Percentiles rank a stretch among this genome's conserved stretches.
phyloP scores from a whole-genome alignment of 75 land plant species.

The Picea sitchensis region DNA sequence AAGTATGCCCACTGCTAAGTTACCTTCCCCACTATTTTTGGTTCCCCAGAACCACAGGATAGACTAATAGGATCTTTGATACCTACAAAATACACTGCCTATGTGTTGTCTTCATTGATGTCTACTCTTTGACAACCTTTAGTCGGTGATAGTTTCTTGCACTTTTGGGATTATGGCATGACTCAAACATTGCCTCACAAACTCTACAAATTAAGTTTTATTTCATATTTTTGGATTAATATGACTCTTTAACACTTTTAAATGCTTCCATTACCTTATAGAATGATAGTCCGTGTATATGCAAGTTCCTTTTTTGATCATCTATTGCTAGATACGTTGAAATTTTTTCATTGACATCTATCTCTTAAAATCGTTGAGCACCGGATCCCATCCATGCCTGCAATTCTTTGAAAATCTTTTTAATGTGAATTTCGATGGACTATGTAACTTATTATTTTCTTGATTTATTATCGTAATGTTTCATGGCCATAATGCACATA shows the following conservation, averaged over 20 bases:
- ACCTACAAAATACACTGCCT: not conserved
- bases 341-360: not conserved
- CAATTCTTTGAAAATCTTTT: too few species aligned
- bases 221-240: too few species aligned
- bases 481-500: too few species aligned
- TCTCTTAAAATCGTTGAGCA: not conserved
- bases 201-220: not conserved
- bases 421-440: too few species aligned
- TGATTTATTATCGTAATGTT: too few species aligned
- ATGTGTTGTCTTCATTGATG: constrained; percentile 3
- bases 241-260: too few species aligned
- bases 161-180: constrained; percentile 1
- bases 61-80: not conserved
- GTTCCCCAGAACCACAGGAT: not conserved
- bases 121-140: not conserved
- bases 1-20: not conserved
- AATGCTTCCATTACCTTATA: too few species aligned
- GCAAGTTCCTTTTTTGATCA: too few species aligned
- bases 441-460: too few species aligned
- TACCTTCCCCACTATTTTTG: not conserved
- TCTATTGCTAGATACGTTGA: too few species aligned
- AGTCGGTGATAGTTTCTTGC: not conserved
- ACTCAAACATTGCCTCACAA: not conserved
- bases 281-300: too few species aligned
- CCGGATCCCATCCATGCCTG: too few species aligned